phyloP scores from a whole-genome alignment of 164 flowering plant species.

The Kalanchoe fedtschenkoi region DNA sequence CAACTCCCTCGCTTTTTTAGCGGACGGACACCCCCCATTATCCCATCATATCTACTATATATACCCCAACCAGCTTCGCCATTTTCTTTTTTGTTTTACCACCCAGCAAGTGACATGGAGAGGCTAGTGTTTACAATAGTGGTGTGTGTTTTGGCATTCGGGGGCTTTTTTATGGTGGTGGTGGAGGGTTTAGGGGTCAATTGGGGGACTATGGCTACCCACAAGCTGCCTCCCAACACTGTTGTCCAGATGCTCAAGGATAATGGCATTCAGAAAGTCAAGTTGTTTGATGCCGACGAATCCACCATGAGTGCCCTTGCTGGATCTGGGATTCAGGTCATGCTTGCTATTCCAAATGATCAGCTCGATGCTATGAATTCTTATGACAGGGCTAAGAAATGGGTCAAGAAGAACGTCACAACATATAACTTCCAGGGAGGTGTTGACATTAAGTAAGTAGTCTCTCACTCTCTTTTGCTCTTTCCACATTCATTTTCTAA shows the following conservation, averaged over 20 bases:
- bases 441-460: conserved; percentile 31
- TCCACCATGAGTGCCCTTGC: conserved; percentile 20
- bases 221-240: conserved; percentile 28
- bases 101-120: too few species aligned
- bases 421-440: conserved; percentile 20
- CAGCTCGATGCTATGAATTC: conserved; percentile 19
- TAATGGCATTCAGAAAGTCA: conserved; percentile 36
- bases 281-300: conserved; percentile 41
- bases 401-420: conserved; percentile 40
- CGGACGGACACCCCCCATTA: not conserved
- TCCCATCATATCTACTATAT: too few species aligned
- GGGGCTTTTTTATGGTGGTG: conserved; percentile 13
- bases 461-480: not conserved
- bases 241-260: conserved; percentile 44
- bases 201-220: conserved; percentile 57
- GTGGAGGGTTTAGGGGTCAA: conserved; percentile 46
- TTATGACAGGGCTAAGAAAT: conserved; percentile 27
- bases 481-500: not conserved
- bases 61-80: too few species aligned
- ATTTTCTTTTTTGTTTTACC: too few species aligned
- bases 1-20: not conserved
- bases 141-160: not conserved
- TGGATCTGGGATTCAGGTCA: conserved; percentile 35
- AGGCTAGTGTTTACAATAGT: not conserved
- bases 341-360: conserved; percentile 53